These are phyloP conservation scores for Asterochloris sp. DNA, from an alignment of 139 green algal genomes.

Conservation along the genomic window DNA sequence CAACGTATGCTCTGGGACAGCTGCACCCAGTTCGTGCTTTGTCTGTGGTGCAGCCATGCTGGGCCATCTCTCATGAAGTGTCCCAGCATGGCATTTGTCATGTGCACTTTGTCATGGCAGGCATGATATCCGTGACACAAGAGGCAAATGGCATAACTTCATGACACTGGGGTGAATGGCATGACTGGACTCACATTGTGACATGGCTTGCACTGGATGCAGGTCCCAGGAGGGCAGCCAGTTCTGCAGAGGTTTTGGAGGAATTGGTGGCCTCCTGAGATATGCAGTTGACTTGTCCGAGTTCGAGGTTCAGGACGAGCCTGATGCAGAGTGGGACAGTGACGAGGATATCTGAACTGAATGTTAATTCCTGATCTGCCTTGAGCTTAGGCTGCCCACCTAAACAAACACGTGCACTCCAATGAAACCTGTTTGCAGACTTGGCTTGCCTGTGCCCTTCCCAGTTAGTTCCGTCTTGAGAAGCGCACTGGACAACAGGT, in stretches of 20 bases:
- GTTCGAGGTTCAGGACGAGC: slow-evolving; percentile 51
- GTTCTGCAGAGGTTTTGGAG: slow-evolving; percentile 97
- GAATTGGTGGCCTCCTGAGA: slow-evolving; percentile 90
- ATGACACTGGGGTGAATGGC: too few species aligned
- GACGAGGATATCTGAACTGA: slow-evolving; percentile 38
- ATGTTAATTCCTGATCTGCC: too few species aligned
- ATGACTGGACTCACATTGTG: background rate
- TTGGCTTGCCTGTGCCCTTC: background rate
- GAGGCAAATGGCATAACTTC: too few species aligned
- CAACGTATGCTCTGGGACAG: too few species aligned
- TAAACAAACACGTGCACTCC: too few species aligned
- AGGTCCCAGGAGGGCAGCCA: slow-evolving; percentile 89
- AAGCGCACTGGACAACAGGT: background rate
- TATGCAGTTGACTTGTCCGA: slow-evolving; percentile 84
- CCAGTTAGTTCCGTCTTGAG: background rate
- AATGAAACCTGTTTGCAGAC: background rate
- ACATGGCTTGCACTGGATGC: slow-evolving; percentile 19
- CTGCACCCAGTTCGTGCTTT: too few species aligned
- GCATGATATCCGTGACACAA: too few species aligned
- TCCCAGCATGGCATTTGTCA: too few species aligned
- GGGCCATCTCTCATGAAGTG: too few species aligned
- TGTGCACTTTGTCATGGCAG: too few species aligned
- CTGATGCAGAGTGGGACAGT: slow-evolving; percentile 20
- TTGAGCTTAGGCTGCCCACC: too few species aligned
- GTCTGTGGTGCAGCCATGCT: too few species aligned